phyloP scores from a whole-genome alignment of 2,329 filamentous ascomycete species.

The Ophiostoma montium region DNA sequence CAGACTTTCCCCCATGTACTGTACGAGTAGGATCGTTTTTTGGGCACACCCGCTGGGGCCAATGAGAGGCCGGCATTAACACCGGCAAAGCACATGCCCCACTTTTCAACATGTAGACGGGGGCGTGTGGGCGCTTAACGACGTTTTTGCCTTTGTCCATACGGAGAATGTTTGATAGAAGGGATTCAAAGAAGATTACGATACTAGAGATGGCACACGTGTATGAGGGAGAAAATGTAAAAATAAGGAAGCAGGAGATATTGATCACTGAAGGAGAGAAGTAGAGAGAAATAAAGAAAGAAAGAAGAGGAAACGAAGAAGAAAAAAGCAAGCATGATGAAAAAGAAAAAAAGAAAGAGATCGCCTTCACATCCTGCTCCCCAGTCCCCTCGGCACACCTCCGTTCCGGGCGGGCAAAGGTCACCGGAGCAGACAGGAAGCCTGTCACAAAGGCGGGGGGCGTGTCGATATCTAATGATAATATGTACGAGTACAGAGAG shows the following conservation, averaged over 20 bases:
- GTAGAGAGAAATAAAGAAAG: neutral
- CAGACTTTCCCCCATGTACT: too few species aligned
- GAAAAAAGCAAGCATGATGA: neutral
- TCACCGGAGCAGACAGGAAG: too few species aligned
- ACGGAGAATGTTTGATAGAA: too few species aligned
- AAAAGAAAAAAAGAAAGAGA: neutral
- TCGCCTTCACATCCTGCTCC: neutral
- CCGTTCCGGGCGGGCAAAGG: too few species aligned
- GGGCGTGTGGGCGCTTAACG: constrained; percentile 1
- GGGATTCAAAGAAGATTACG: neutral
- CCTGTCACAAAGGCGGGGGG: too few species aligned
- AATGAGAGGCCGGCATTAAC: neutral
- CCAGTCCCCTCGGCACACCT: too few species aligned
- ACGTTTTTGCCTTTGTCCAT: too few species aligned
- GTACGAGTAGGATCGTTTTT: neutral
- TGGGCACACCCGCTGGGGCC: neutral
- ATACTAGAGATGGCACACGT: too few species aligned
- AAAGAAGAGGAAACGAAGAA: neutral
- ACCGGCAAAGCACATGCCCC: neutral
- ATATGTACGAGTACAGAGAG: too few species aligned
- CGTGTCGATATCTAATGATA: too few species aligned
- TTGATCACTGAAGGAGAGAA: neutral
- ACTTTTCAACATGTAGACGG: neutral
- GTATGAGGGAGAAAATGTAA: neutral
- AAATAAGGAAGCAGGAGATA: neutral